Evolutionary conservation across 805 yeast genomes (phyloP), one percentile per base, ranked within the genome.

Genomic region (Torulaspora microellipsoides): DNA sequence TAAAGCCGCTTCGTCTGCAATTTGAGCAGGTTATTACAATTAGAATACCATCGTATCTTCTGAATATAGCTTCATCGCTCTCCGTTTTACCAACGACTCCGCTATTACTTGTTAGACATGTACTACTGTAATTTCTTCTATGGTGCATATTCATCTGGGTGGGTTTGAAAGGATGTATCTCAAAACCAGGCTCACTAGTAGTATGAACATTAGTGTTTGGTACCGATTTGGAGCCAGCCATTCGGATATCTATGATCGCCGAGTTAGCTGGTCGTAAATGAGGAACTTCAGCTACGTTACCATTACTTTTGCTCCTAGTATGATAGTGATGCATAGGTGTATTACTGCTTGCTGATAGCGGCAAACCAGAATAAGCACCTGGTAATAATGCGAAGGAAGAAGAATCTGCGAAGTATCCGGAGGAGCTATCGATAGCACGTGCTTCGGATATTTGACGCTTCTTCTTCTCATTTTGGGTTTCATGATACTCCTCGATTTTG

Each of bases 1-100:
- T 80, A 56, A 85, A 85, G 48, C 83, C 85, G 33, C 79, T 72
- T 40, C 90, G 62, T 9, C 70, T 73, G 62, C 95, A 85, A 39
- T 72, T 75, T 1, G 80, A 77, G 59, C 95, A 85, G 8, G 78
- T 79, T 30, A 85, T 69, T 38, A 80, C 71, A 2, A 85, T 88
- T 15, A 83, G 64, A 1, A 82, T 70, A 2, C 90, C 90, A 59
- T 85, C 93, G 4, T 82, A 76, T 47, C 88, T 62, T 48, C 80
- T 69, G 55, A 80, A 82, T 3, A 82, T 71, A 51, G 87, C 81
- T 15, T 67, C 63, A 37, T 66, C 62, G 13, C 65, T 51, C 2
- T 69, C 70, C 15, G 67, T 57, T 13, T 64, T 57, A 17, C 71
- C 69, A 4, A 69, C 52, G 1, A 76, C 66, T 0, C 85, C 84